phyloP scores from a whole-genome alignment of 225 moss, liverwort and hornwort species.

The Thuidium tamariscinum region DNA sequence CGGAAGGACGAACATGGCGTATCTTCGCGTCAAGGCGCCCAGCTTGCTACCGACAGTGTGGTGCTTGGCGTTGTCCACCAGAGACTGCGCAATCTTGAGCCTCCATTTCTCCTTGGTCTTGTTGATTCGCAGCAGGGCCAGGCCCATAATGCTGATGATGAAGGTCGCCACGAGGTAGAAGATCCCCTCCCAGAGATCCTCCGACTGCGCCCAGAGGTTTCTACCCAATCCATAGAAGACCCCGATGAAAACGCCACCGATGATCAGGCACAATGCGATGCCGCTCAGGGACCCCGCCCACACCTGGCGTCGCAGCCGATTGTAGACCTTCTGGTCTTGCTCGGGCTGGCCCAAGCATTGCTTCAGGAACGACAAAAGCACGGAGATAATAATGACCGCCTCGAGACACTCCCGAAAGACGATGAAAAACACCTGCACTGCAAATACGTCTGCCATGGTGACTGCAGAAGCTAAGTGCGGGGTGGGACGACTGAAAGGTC shows the following conservation, averaged over 20 bases:
- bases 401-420: neutral
- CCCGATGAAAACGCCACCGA: neutral
- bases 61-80: neutral
- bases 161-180: neutral
- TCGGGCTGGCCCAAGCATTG: neutral
- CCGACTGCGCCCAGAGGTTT: neutral
- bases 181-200: neutral
- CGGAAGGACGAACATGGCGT: neutral
- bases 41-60: neutral
- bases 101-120: neutral
- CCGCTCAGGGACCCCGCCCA: neutral
- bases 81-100: neutral
- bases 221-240: neutral
- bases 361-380: neutral
- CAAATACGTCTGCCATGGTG: neutral
- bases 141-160: neutral
- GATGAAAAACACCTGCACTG: neutral
- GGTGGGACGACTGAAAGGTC: neutral
- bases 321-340: neutral
- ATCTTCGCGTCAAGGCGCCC: neutral
- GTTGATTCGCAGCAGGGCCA: neutral
- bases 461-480: neutral
- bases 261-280: neutral
- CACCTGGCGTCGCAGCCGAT: neutral
- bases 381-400: neutral